Conservation (phyloP, 331 rosid genomes). For the Malus hybrid region DNA sequence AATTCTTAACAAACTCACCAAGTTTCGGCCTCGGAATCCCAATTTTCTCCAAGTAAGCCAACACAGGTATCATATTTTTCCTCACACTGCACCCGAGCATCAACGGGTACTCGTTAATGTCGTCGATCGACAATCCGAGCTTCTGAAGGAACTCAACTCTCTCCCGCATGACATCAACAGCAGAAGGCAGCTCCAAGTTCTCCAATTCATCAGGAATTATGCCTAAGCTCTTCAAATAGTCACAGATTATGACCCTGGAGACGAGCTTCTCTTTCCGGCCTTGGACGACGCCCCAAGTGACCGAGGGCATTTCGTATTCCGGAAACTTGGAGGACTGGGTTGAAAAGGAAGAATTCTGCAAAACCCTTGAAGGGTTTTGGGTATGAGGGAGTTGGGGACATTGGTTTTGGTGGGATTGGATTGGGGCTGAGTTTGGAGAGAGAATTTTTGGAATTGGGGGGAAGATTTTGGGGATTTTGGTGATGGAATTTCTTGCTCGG, state of each 20-base stretch:
- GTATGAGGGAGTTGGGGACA: constrained; percentile 6
- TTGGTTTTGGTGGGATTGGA: constrained; percentile 15
- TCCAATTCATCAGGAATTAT: constrained; percentile 73
- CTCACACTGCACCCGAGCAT: constrained; percentile 74
- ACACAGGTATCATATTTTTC: constrained; percentile 70
- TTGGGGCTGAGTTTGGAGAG: neutral
- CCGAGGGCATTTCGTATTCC: constrained; percentile 75
- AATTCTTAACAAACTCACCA: constrained; percentile 58
- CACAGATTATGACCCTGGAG: constrained; percentile 68
- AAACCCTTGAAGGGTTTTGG: constrained; percentile 48
- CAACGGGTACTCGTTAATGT: constrained; percentile 64
- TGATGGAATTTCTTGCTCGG: neutral
- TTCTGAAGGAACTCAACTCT: constrained; percentile 74
- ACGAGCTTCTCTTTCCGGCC: constrained; percentile 87
- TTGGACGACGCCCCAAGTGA: constrained; percentile 87
- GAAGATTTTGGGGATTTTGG: constrained; percentile 16
- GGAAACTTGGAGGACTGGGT: constrained; percentile 55
- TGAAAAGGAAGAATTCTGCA: constrained; percentile 21
- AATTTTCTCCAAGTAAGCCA: constrained; percentile 75
- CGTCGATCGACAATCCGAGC: constrained; percentile 57
- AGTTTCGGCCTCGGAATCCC: constrained; percentile 67
- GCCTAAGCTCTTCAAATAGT: constrained; percentile 71
- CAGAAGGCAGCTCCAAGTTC: constrained; percentile 65
- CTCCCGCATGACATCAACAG: constrained; percentile 75
- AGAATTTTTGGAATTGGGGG: neutral